Evolutionary conservation across 768 basidiomycete species (phyloP).

Genomic region (Erythrobasidium yunnanense): DNA sequence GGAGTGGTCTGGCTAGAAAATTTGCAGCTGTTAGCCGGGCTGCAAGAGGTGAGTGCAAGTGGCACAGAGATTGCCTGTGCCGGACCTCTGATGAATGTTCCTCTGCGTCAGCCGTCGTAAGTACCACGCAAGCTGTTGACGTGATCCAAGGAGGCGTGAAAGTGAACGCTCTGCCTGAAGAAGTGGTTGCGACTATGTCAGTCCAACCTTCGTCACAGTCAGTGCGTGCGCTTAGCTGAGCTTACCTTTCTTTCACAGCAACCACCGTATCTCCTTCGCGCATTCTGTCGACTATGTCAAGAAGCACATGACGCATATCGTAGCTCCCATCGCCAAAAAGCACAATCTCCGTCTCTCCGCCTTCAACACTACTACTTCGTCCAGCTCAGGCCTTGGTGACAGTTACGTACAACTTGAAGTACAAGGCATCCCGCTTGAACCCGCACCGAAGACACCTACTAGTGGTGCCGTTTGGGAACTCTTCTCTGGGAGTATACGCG

Average conservation of each 20-base stretch:
- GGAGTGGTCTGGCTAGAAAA: not conserved
- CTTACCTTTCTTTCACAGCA: not conserved
- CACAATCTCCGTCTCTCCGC: not conserved
- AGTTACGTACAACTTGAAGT: constrained; percentile 1
- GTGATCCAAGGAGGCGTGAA: constrained; percentile 14
- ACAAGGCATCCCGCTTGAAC: not conserved
- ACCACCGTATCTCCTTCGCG: not conserved
- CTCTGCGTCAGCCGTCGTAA: not conserved
- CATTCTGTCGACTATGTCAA: not conserved
- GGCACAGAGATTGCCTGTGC: not conserved
- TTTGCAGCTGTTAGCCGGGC: not conserved
- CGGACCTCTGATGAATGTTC: not conserved
- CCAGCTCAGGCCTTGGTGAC: not conserved
- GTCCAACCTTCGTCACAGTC: not conserved
- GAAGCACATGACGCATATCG: not conserved
- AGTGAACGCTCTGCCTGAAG: constrained; percentile 22
- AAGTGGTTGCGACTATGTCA: not conserved
- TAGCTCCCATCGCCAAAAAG: not conserved
- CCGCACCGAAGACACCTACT: constrained; percentile 10
- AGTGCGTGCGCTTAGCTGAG: not conserved
- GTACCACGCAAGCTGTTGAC: constrained; percentile 10
- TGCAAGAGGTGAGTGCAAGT: not conserved
- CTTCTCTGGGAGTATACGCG: not conserved
- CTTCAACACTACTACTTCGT: not conserved
- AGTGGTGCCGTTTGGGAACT: constrained; percentile 10